Evolutionary conservation across 2,329 filamentous ascomycete genomes (phyloP).

Genomic region (Geosmithia putterillii): DNA sequence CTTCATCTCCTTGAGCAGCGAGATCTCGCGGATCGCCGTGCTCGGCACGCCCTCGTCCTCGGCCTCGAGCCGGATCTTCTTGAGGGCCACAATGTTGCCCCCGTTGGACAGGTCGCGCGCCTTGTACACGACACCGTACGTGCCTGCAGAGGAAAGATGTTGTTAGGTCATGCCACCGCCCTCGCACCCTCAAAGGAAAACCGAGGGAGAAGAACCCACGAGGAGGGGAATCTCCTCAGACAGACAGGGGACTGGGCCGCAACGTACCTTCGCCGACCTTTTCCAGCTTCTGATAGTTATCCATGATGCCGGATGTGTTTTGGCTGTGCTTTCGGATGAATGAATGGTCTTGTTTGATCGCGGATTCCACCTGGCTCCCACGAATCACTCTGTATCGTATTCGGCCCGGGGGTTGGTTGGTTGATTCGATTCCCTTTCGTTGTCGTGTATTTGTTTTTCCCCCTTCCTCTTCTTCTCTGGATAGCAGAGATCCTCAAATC

Average conservation of each 20-base stretch:
- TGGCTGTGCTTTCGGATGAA: not conserved
- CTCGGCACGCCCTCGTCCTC: conserved; percentile 90
- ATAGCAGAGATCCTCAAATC: too few species aligned
- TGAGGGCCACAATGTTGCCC: conserved; percentile 80
- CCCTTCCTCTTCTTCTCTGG: not conserved
- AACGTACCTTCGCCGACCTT: conserved; percentile 80
- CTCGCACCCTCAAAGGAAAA: too few species aligned
- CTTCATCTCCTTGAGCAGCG: conserved; percentile 86
- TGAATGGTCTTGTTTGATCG: not conserved
- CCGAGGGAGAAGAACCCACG: too few species aligned
- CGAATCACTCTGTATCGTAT: not conserved
- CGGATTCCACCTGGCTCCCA: not conserved
- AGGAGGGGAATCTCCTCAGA: too few species aligned
- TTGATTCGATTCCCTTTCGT: not conserved
- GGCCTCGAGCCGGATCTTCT: conserved; percentile 90
- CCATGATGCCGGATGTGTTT: conserved; percentile 40
- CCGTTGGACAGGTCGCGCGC: conserved; percentile 72
- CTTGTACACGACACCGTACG: conserved; percentile 93
- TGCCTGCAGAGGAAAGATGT: conserved; percentile 45
- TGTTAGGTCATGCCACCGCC: not conserved
- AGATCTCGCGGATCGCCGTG: conserved; percentile 90
- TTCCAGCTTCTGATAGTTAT: conserved; percentile 94
- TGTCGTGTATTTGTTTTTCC: too few species aligned
- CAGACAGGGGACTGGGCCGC: too few species aligned
- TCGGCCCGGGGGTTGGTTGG: too few species aligned